phyloP scores from a whole-genome alignment of 768 basidiomycete genomes.

The Gymnopilus junonius region DNA sequence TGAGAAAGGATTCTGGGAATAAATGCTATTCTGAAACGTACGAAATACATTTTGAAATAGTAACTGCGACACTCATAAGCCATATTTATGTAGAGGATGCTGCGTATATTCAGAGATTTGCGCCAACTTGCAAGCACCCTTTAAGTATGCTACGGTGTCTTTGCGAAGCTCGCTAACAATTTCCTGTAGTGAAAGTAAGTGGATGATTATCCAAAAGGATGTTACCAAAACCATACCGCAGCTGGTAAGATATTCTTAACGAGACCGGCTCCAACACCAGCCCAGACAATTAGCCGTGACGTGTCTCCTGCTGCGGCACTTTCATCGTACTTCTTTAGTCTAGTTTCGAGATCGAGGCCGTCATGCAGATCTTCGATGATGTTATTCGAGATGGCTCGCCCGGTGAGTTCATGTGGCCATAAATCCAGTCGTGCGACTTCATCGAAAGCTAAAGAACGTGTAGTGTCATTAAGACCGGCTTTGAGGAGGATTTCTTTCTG shows the following conservation, averaged over 20 bases:
- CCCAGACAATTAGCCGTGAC: conserved; percentile 42
- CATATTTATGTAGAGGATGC: too few relatives aligned
- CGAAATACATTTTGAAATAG: too few relatives aligned
- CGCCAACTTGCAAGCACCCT: background rate
- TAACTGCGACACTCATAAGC: too few relatives aligned
- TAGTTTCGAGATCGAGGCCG: conserved; percentile 36
- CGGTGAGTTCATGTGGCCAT: conserved; percentile 49
- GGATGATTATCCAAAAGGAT: background rate
- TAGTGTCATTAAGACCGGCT: conserved; percentile 35
- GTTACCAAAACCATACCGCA: conserved; percentile 18
- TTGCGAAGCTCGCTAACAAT: background rate
- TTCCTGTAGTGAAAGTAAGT: background rate
- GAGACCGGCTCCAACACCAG: conserved; percentile 45
- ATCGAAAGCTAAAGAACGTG: conserved; percentile 49
- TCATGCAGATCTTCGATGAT: conserved; percentile 23
- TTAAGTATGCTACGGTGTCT: background rate
- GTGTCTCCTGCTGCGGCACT: conserved; percentile 33
- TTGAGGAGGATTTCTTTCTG: conserved; percentile 29
- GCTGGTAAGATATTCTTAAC: conserved; percentile 36
- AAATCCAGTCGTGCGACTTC: conserved; percentile 39
- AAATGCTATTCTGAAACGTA: too few relatives aligned
- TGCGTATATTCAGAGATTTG: too few relatives aligned
- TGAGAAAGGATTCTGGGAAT: too few relatives aligned
- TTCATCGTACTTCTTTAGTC: conserved; percentile 31
- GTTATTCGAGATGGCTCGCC: conserved; percentile 47